Conservation (phyloP, 1,284 basidiomycete species). For the Ganoderma lingzhi region DNA sequence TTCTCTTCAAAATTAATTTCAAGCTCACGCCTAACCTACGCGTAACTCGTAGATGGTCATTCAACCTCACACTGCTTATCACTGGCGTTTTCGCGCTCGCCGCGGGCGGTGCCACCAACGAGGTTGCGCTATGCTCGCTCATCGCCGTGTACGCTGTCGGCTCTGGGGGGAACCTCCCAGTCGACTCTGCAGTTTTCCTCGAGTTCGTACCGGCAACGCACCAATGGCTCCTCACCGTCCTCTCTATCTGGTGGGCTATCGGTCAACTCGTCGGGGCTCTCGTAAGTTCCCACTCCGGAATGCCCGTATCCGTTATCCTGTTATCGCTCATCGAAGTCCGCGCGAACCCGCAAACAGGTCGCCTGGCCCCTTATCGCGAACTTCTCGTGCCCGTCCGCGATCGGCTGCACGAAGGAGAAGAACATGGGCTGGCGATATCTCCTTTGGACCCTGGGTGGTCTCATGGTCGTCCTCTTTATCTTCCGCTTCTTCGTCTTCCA, state of each 20-base stretch:
- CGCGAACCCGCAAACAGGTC: conserved; percentile 38
- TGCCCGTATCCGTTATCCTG: conserved; percentile 58
- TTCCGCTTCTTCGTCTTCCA: conserved; percentile 76
- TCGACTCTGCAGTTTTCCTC: conserved; percentile 82
- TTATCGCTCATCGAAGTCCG: conserved; percentile 45
- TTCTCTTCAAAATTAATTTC: conserved; percentile 29
- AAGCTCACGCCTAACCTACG: background rate
- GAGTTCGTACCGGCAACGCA: conserved; percentile 66
- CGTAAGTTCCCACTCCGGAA: conserved; percentile 57
- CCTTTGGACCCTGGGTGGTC: conserved; percentile 63
- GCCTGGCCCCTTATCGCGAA: conserved; percentile 67
- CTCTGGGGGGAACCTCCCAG: conserved; percentile 77
- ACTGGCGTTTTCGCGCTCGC: conserved; percentile 70
- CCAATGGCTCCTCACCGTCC: conserved; percentile 67
- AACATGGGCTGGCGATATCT: conserved; percentile 79
- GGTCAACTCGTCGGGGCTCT: conserved; percentile 65
- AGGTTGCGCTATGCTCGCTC: conserved; percentile 57
- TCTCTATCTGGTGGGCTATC: conserved; percentile 74
- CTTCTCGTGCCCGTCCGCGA: conserved; percentile 57
- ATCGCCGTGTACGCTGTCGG: conserved; percentile 65
- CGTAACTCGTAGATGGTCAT: conserved; percentile 59
- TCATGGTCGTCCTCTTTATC: conserved; percentile 68
- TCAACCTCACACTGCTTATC: conserved; percentile 79
- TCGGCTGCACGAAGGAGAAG: conserved; percentile 49
- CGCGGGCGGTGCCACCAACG: conserved; percentile 64